phyloP scores from a whole-genome alignment of 192 early-diverging fungal genomes.

The Anaeromyces robustus region DNA sequence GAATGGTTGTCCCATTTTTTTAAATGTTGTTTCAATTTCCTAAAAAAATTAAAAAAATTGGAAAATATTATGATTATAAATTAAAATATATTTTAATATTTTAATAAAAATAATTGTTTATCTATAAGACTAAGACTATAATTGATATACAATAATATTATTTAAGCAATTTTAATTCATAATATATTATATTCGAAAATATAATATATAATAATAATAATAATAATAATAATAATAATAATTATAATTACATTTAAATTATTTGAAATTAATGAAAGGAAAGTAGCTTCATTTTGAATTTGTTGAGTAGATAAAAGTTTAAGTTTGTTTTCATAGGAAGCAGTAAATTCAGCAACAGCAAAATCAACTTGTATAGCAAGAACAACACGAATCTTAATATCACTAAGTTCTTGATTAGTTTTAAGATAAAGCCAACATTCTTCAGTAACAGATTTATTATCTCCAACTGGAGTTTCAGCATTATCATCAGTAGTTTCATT shows the following conservation, averaged over 20 bases:
- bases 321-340: not conserved
- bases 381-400: not conserved
- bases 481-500: constrained; percentile 18
- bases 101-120: no score
- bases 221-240: no score
- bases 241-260: not conserved
- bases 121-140: no score
- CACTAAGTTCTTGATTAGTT: not conserved
- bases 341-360: not conserved
- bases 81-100: no score
- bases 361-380: not conserved
- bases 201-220: no score
- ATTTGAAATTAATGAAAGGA: not conserved
- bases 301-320: not conserved
- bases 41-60: no score
- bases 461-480: constrained; percentile 16
- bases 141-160: no score
- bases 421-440: constrained; percentile 8
- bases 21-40: not conserved
- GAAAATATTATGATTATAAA: no score
- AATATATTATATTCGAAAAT: no score
- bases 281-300: not conserved
- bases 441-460: constrained; percentile 13
- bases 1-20: not conserved
- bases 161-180: no score